These are phyloP conservation scores for Dalbergia oliveri DNA, from an alignment of 306 rosid genomes.

Conservation along the genomic window DNA sequence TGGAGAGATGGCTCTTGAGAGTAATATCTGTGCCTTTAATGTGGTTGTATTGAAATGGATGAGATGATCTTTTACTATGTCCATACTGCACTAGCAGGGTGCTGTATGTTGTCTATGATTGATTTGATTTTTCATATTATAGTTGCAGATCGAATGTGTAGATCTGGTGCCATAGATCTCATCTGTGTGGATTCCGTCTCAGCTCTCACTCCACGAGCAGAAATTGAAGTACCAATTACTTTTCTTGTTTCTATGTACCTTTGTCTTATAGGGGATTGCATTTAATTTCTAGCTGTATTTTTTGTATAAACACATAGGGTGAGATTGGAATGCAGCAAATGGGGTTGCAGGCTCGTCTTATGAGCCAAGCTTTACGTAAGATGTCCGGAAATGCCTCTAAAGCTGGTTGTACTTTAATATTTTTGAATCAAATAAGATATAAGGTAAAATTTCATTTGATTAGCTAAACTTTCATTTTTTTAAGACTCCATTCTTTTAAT, in stretches of 20 bases:
- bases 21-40: constrained; percentile 60
- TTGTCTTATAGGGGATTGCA: constrained; percentile 12
- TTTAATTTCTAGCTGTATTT: constrained; percentile 41
- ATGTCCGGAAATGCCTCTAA: constrained; percentile 99
- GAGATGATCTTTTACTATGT: constrained; percentile 25
- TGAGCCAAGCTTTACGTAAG: constrained; percentile 99
- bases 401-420: constrained; percentile 98
- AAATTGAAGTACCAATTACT: constrained; percentile 74
- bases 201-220: constrained; percentile 98
- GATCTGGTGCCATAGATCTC: constrained; percentile 98
- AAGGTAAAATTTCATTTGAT: constrained; percentile 68
- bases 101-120: constrained; percentile 38
- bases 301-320: constrained; percentile 60
- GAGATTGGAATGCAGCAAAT: constrained; percentile 99
- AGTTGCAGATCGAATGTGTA: constrained; percentile 99
- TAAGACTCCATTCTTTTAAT: constrained; percentile 15
- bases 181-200: constrained; percentile 98
- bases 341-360: constrained; percentile 99
- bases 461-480: constrained; percentile 26
- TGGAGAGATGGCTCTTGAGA: constrained; percentile 99
- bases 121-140: constrained; percentile 49
- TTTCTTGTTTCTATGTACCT: constrained; percentile 32
- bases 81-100: constrained; percentile 33
- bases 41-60: constrained; percentile 43
- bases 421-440: constrained; percentile 96